phyloP scores from a whole-genome alignment of 768 basidiomycete genomes.

The Trametes coccinea region DNA sequence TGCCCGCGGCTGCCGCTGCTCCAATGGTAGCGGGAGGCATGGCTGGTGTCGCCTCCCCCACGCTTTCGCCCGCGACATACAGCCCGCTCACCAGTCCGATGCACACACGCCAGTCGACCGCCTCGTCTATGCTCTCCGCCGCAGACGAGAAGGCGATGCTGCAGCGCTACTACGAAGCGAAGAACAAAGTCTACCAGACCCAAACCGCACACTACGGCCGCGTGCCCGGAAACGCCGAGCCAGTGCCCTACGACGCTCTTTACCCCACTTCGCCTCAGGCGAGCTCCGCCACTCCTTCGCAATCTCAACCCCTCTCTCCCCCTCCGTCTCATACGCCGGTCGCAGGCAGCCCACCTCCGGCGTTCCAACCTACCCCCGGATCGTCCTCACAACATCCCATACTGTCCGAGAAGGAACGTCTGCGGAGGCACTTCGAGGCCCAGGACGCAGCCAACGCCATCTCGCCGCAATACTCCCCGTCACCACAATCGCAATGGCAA shows the following conservation, averaged over 20 bases:
- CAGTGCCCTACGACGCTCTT: conserved; percentile 63
- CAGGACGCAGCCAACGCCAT: conserved; percentile 57
- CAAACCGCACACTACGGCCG: conserved; percentile 37
- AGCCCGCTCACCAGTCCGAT: not conserved
- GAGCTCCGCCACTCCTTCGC: conserved; percentile 20
- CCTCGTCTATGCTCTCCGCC: conserved; percentile 43
- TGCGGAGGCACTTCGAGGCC: conserved; percentile 64
- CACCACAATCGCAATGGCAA: conserved; percentile 8
- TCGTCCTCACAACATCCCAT: conserved; percentile 39
- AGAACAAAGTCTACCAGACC: conserved; percentile 63
- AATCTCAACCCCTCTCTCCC: conserved; percentile 32
- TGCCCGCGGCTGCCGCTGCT: not conserved
- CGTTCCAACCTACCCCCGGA: conserved; percentile 46
- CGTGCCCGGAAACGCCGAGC: conserved; percentile 29
- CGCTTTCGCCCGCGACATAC: not conserved
- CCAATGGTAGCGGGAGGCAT: conserved; percentile 15
- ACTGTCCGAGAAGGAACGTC: conserved; percentile 65
- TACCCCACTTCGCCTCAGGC: conserved; percentile 42
- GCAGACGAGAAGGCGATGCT: conserved; percentile 77
- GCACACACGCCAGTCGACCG: conserved; percentile 25
- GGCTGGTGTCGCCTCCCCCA: conserved; percentile 11
- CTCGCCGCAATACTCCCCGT: conserved; percentile 20
- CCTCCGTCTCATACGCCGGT: conserved; percentile 28
- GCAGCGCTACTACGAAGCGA: conserved; percentile 68
- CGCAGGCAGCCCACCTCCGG: conserved; percentile 47